phyloP scores from a whole-genome alignment of 768 basidiomycete species.

The Collybiopsis luxurians region DNA sequence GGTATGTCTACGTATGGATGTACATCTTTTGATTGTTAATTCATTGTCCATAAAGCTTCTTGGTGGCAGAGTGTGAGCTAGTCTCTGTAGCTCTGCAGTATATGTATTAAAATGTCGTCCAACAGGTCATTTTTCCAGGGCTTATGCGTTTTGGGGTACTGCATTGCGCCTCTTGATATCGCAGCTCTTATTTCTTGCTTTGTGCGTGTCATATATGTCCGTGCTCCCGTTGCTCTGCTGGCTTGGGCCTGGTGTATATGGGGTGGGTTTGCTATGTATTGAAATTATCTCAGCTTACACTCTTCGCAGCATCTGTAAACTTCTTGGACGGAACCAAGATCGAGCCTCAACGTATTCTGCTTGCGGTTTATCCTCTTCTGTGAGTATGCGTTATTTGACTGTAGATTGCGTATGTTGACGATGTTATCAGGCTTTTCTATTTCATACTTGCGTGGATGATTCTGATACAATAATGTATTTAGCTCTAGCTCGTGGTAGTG shows the following conservation, averaged over 20 bases:
- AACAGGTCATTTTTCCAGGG: conserved; percentile 92
- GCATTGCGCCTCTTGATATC: conserved; percentile 88
- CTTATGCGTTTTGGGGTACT: conserved; percentile 92
- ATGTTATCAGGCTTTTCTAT: conserved; percentile 70
- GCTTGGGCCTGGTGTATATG: conserved; percentile 97
- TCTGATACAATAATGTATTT: conserved; percentile 65
- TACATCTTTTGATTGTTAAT: conserved; percentile 2
- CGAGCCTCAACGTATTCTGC: conserved; percentile 82
- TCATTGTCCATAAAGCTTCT: conserved; percentile 49
- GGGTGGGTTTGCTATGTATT: conserved; percentile 53
- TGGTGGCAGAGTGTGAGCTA: conserved; percentile 75
- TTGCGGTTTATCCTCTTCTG: conserved; percentile 96
- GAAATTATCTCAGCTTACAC: conserved; percentile 4
- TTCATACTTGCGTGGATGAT: conserved; percentile 98
- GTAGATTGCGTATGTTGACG: conserved; percentile 1
- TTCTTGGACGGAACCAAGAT: conserved; percentile 96
- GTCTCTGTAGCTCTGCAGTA: not conserved
- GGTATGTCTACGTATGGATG: conserved; percentile 34
- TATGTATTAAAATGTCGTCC: conserved; percentile 3
- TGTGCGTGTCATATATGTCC: conserved; percentile 80
- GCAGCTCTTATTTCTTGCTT: conserved; percentile 88
- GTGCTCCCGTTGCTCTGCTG: conserved; percentile 80
- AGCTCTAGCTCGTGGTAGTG: not conserved
- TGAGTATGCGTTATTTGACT: conserved; percentile 36
- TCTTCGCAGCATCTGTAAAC: conserved; percentile 76